These are phyloP conservation scores for Kickxella alabastrina DNA, from an alignment of 192 early-diverging fungal species.

Conservation along the genomic window DNA sequence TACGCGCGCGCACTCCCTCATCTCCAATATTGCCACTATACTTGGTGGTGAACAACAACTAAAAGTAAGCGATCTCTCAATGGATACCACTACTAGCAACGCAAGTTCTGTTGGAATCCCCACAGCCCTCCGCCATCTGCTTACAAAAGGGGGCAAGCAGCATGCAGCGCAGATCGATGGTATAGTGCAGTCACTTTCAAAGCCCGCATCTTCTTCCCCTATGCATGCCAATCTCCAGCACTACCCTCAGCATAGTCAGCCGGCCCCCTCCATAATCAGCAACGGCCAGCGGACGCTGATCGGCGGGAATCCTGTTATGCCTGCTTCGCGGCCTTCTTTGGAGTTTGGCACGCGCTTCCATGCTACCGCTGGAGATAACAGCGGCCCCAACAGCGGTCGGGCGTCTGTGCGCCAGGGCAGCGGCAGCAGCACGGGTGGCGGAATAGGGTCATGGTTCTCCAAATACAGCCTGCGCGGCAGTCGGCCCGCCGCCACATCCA, in stretches of 20 bases:
- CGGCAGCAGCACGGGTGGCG: slow-evolving; percentile 27
- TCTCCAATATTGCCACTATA: too few relatives aligned
- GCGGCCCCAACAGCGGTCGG: slow-evolving; percentile 4
- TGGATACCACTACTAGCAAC: slow-evolving; percentile 33
- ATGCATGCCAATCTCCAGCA: slow-evolving; percentile 21
- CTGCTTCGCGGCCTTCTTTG: slow-evolving; percentile 30
- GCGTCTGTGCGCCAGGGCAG: slow-evolving; percentile 13
- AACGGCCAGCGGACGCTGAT: slow-evolving; percentile 40
- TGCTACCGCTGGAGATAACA: not conserved
- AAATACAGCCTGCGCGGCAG: slow-evolving; percentile 38
- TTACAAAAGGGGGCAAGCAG: slow-evolving; percentile 37
- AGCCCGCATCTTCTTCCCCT: slow-evolving; percentile 22
- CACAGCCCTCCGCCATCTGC: slow-evolving; percentile 46
- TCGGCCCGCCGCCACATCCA: slow-evolving; percentile 31
- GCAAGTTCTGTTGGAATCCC: slow-evolving; percentile 25
- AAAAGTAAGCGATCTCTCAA: slow-evolving; percentile 8
- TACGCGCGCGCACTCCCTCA: too few relatives aligned
- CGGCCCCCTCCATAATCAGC: slow-evolving; percentile 16
- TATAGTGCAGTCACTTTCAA: slow-evolving; percentile 47
- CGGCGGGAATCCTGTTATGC: slow-evolving; percentile 29
- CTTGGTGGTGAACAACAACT: too few relatives aligned
- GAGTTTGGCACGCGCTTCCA: slow-evolving; percentile 15
- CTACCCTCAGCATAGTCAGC: slow-evolving; percentile 19
- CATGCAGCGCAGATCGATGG: slow-evolving; percentile 52
- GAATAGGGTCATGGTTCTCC: slow-evolving; percentile 42